A percentile compares a stretch with the other conserved stretches of the same genome.
Conservation (phyloP, 371 early-diverging fungal genomes). For the Polyrhizophydium stewartii region DNA sequence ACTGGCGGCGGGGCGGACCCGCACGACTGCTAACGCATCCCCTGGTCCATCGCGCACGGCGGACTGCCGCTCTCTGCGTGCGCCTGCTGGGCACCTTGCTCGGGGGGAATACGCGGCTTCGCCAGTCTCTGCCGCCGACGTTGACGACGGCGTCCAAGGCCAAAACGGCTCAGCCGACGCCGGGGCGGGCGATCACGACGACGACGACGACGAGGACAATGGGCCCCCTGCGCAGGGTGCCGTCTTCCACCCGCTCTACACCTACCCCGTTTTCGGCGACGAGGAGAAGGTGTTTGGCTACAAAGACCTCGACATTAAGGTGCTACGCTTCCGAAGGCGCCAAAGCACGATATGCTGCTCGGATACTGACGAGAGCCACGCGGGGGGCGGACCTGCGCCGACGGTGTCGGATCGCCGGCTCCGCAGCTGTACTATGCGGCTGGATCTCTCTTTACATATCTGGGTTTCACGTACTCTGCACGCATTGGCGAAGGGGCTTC, state of each 20-base stretch:
- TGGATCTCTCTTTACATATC: constrained; percentile 69
- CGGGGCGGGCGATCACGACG: too few relatives aligned
- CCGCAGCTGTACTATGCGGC: constrained; percentile 67
- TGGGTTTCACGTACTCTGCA: constrained; percentile 53
- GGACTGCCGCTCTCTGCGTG: too few relatives aligned
- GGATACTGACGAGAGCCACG: background rate
- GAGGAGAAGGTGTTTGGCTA: constrained; percentile 77
- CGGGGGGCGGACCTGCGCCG: background rate
- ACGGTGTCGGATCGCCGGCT: too few relatives aligned
- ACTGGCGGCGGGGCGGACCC: too few relatives aligned
- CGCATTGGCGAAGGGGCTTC: constrained; percentile 30
- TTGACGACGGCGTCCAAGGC: background rate
- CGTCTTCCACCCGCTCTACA: constrained; percentile 39
- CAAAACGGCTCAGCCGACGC: background rate
- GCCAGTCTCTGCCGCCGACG: background rate
- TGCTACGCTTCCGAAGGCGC: constrained; percentile 12
- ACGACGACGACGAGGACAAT: too few relatives aligned
- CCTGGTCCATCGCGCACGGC: too few relatives aligned
- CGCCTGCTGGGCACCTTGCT: too few relatives aligned
- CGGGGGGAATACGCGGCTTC: too few relatives aligned
- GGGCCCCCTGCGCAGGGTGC: too few relatives aligned
- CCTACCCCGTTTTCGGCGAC: constrained; percentile 88
- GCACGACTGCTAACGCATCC: too few relatives aligned
- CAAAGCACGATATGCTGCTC: background rate
- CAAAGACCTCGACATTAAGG: constrained; percentile 69